Base-by-base conservation (phyloP, 164 flowering plant genomes). In the Chimonanthus salicifolius region DNA sequence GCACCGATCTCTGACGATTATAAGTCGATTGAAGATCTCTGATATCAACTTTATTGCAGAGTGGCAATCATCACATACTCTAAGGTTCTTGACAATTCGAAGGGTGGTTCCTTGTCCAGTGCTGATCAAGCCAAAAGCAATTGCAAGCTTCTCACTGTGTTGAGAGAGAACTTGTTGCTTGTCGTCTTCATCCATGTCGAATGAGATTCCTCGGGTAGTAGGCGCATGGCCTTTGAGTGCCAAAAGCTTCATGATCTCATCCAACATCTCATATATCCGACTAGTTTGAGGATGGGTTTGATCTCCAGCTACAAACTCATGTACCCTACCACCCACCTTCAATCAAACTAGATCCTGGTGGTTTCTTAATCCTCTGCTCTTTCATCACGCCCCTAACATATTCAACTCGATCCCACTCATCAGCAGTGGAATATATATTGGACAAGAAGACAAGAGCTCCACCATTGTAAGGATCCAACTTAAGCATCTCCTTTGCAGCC, bases 111-210 rank as follows among this genome's bases (percentile, higher is more conserved):
- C 76, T 69, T 68, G 77, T 45, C n/a, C 77, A 13, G 78, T 74
- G 71, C 74, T 80, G 45, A 80, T 74, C 78, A 77, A 77, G 33
- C 78, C 78, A 80, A 80, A 77, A 64, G 80, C 80, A 72, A 80
- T 74, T 18, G 82, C 80, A 68, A 77, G 33, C 67, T 80, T 80
- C 73, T 74, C 79, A 58, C 79, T 80, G 63, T 80, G 82, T 48
- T 68, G 75, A 54, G 65, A 74, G 60, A 74, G 45, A 51, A 77
- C 71, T 68, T 47, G 72, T 75, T 77, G 73, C 69, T 77, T 80
- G 51, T 80, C 82, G 43, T 77, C 82, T 67, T 71, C 77, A 62
- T 74, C 77, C 45, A 80, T 77, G 69, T 80, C 82, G 33, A 71
- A 76, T 4, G 76, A 54, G 47, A 77, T 49, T 21, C 73, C 77